Evolutionary conservation across 192 early-diverging fungal species (phyloP).

Genomic region (Backusella tuberculispora): DNA sequence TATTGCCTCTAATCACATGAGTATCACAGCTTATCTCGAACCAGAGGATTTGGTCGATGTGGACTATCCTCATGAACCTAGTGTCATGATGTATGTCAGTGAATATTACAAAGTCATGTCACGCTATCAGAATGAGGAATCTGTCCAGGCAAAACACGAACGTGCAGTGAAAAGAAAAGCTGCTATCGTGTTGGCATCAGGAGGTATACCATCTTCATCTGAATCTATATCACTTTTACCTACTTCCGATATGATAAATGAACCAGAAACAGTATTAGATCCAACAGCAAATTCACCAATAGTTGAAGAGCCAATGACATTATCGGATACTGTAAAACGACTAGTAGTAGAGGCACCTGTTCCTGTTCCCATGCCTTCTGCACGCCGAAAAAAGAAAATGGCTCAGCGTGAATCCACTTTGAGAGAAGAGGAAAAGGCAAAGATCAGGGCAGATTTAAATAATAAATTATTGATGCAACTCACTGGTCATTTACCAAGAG

Average conservation of each 20-base stretch:
- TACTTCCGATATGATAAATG: background rate
- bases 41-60: constrained; percentile 52
- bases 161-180: constrained; percentile 28
- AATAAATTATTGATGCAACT: constrained; percentile 37
- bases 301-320: background rate
- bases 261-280: constrained; percentile 27
- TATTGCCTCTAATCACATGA: constrained; percentile 45
- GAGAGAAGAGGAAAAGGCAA: constrained; percentile 37
- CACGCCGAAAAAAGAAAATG: constrained; percentile 22
- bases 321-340: background rate
- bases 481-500: constrained; percentile 40
- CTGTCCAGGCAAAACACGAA: constrained; percentile 22
- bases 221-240: background rate
- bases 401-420: constrained; percentile 35
- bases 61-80: constrained; percentile 56
- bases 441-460: constrained; percentile 35
- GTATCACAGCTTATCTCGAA: constrained; percentile 46
- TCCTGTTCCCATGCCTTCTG: constrained; percentile 22
- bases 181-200: constrained; percentile 34
- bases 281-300: background rate
- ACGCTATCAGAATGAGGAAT: constrained; percentile 37
- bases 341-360: background rate
- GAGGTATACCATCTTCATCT: constrained; percentile 33
- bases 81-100: constrained; percentile 57
- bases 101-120: constrained; percentile 60